Percentiles rank a stretch among this genome's conserved stretches.
Conservation (phyloP, 352 stramenopile species). For the Phytophthora europaea region DNA sequence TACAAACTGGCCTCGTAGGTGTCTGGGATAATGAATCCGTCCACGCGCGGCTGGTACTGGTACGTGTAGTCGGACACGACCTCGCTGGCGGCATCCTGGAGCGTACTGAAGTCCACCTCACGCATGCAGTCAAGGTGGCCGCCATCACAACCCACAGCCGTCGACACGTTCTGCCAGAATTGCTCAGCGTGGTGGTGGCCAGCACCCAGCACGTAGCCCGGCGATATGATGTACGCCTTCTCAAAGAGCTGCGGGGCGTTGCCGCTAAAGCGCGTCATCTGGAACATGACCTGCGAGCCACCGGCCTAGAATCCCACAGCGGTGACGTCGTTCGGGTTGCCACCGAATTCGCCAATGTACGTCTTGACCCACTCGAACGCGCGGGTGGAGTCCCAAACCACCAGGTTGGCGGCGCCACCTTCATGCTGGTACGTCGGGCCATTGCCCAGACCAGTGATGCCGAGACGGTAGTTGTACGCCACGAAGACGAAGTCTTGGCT, state of each 20-base stretch:
- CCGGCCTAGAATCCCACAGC: slow-evolving; percentile 34
- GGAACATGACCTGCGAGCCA: slow-evolving; percentile 24
- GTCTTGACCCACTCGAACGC: slow-evolving; percentile 40
- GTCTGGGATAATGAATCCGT: slow-evolving; percentile 26
- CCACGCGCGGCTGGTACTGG: slow-evolving; percentile 29
- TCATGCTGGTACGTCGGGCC: slow-evolving; percentile 31
- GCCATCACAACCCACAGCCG: slow-evolving; percentile 12
- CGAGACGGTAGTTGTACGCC: slow-evolving; percentile 41
- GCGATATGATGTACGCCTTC: slow-evolving; percentile 33
- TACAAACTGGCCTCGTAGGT: slow-evolving; percentile 28
- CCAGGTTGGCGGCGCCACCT: slow-evolving; percentile 30
- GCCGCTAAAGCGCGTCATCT: slow-evolving; percentile 26
- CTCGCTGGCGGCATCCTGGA: slow-evolving; percentile 15
- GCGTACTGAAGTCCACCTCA: slow-evolving; percentile 18
- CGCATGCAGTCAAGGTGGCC: slow-evolving; percentile 22
- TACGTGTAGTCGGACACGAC: slow-evolving; percentile 28
- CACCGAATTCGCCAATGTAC: slow-evolving; percentile 42
- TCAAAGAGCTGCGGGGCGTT: slow-evolving; percentile 23
- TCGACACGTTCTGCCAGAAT: slow-evolving; percentile 31
- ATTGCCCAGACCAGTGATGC: slow-evolving; percentile 24
- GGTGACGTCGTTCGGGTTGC: slow-evolving; percentile 38
- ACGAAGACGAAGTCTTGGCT: slow-evolving; percentile 34
- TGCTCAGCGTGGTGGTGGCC: slow-evolving; percentile 22
- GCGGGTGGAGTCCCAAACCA: slow-evolving; percentile 29
- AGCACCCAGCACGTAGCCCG: slow-evolving; percentile 16